Conservation (phyloP, 192 early-diverging fungal genomes). For the Coemansia sp. region DNA sequence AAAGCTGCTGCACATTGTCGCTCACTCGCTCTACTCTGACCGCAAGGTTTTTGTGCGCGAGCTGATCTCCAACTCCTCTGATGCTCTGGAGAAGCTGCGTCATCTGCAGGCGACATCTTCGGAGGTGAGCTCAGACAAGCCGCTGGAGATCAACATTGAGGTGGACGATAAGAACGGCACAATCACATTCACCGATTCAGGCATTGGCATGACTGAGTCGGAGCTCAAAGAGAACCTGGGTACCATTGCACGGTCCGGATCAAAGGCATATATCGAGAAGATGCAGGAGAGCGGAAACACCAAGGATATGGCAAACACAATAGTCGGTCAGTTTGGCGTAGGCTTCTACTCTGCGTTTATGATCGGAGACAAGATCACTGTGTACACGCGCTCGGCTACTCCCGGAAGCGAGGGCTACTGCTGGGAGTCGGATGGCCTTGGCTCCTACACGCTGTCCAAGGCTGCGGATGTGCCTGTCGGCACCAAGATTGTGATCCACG, state of each 20-base stretch:
- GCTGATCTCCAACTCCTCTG: conserved; percentile 93
- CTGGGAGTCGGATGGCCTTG: conserved; percentile 92
- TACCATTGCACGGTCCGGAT: conserved; percentile 98
- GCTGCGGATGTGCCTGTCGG: conserved; percentile 93
- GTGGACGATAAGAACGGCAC: conserved; percentile 70
- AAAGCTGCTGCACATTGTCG: conserved; percentile 89
- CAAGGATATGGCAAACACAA: conserved; percentile 60
- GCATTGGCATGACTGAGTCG: conserved; percentile 92
- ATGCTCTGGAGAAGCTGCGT: conserved; percentile 91
- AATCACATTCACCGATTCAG: conserved; percentile 85
- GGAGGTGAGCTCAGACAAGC: conserved; percentile 71
- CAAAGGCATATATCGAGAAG: conserved; percentile 77
- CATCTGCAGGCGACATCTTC: conserved; percentile 78
- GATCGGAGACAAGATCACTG: conserved; percentile 91
- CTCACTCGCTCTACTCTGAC: conserved; percentile 94
- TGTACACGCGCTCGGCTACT: conserved; percentile 82
- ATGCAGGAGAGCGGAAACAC: conserved; percentile 44
- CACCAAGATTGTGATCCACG: conserved; percentile 85
- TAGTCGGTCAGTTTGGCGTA: conserved; percentile 99
- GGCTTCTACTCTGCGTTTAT: conserved; percentile 98
- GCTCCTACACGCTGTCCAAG: conserved; percentile 84
- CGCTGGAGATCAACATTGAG: conserved; percentile 80
- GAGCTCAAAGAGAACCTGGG: conserved; percentile 90
- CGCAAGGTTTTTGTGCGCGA: conserved; percentile 96
- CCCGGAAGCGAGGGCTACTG: conserved; percentile 82